Conservation (phyloP, 495 filamentous ascomycete species). For the Penicillium crystallinum region DNA sequence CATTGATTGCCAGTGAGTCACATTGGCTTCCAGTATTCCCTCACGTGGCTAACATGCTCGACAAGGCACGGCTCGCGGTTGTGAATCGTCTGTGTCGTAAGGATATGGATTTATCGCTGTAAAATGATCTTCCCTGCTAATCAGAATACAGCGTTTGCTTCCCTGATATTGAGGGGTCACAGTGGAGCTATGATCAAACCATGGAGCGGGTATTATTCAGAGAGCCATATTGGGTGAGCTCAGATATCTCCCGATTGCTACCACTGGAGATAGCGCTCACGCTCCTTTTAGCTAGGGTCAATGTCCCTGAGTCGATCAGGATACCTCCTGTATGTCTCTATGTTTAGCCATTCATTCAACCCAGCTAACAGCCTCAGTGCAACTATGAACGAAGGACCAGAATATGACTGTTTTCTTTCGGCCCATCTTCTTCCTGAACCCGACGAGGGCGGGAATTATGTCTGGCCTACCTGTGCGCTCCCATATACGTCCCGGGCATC, state of each 20-base stretch:
- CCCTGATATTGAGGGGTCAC: constrained; percentile 30
- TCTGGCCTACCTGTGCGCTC: constrained; percentile 30
- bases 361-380: constrained; percentile 24
- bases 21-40: neutral
- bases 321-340: constrained; percentile 29
- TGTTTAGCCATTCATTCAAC: too few species aligned
- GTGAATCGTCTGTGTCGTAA: constrained; percentile 34
- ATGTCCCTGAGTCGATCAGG: constrained; percentile 38
- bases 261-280: constrained; percentile 4
- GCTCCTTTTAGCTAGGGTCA: constrained; percentile 29
- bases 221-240: constrained; percentile 31
- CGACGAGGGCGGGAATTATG: constrained; percentile 31
- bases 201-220: constrained; percentile 37
- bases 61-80: constrained; percentile 15
- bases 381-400: constrained; percentile 37
- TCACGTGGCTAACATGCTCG: constrained; percentile 7
- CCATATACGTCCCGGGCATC: neutral
- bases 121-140: constrained; percentile 5
- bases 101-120: constrained; percentile 6
- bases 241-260: neutral
- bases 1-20: constrained; percentile 35
- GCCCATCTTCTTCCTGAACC: constrained; percentile 33
- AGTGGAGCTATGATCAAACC: constrained; percentile 33
- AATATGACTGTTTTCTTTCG: constrained; percentile 33
- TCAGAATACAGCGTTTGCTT: constrained; percentile 29